A percentile compares a stretch with the other conserved stretches of the same genome.
These are phyloP conservation scores for Entomophthora muscae DNA, from an alignment of 371 early-diverging fungal genomes.

Conservation along the genomic window DNA sequence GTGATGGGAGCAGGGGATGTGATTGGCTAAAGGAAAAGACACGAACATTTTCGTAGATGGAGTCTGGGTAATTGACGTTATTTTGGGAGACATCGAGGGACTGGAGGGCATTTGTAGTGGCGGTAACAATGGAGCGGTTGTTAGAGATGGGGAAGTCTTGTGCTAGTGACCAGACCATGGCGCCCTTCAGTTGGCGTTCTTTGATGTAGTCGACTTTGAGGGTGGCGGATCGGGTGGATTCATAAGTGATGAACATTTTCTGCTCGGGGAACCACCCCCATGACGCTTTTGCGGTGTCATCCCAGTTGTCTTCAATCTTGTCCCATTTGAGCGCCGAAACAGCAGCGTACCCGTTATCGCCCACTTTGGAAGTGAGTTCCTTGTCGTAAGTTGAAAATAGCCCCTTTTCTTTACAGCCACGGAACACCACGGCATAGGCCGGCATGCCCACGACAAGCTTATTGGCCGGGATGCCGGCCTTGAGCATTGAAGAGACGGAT, in stretches of 20 bases:
- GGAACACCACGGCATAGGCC: background rate
- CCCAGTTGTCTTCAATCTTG: background rate
- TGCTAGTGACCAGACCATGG: conserved; percentile 4
- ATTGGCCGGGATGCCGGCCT: background rate
- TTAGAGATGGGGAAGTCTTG: conserved; percentile 14
- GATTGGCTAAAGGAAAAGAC: background rate
- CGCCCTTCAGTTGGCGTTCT: background rate
- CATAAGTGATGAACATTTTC: background rate
- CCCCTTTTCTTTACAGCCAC: conserved; percentile 6
- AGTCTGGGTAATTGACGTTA: conserved; percentile 6
- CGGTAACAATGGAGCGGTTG: background rate
- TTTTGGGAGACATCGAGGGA: background rate
- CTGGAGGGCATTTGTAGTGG: background rate
- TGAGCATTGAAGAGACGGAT: background rate
- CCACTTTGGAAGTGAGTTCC: background rate
- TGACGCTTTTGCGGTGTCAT: background rate
- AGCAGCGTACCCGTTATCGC: background rate
- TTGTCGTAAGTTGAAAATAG: conserved; percentile 4
- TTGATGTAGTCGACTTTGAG: conserved; percentile 6
- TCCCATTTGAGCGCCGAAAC: background rate
- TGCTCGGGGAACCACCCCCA: background rate
- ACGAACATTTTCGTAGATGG: background rate
- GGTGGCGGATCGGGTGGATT: background rate
- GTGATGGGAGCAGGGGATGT: too few species aligned
- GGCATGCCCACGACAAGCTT: conserved; percentile 5